These are phyloP conservation scores for Heteromeles arbutifolia DNA, from an alignment of 306 rosid genomes.

Conservation along the genomic window DNA sequence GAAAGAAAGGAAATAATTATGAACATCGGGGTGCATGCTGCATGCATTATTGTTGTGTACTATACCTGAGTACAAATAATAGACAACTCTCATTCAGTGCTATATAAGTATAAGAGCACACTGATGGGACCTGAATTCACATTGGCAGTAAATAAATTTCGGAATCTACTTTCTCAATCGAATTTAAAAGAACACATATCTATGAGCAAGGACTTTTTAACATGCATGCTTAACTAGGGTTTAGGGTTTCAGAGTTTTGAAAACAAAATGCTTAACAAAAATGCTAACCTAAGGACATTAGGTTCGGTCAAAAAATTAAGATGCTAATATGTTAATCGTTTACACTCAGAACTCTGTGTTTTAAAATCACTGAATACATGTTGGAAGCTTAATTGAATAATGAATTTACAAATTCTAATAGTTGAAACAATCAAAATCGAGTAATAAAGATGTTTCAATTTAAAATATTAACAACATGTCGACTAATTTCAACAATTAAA, in stretches of 20 bases:
- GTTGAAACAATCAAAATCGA: no score
- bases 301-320: no score
- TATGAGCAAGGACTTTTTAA: background rate
- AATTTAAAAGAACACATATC: background rate
- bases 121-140: background rate
- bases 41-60: constrained; percentile 7
- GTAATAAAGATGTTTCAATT: no score
- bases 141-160: background rate
- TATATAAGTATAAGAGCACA: background rate
- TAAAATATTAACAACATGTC: background rate
- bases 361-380: no score
- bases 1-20: background rate
- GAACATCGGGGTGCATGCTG: constrained; percentile 1
- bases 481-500: background rate
- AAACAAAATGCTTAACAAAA: no score
- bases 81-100: background rate
- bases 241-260: no score
- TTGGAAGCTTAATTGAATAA: background rate
- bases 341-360: no score
- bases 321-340: no score
- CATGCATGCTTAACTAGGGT: no score
- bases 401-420: no score
- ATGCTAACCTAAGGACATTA: no score
- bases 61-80: background rate
- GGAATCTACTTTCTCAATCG: background rate